Percentiles rank a stretch among this genome's conserved stretches.
phyloP scores from a whole-genome alignment of 345 rosid species.

The Pseudoturritis turrita region DNA sequence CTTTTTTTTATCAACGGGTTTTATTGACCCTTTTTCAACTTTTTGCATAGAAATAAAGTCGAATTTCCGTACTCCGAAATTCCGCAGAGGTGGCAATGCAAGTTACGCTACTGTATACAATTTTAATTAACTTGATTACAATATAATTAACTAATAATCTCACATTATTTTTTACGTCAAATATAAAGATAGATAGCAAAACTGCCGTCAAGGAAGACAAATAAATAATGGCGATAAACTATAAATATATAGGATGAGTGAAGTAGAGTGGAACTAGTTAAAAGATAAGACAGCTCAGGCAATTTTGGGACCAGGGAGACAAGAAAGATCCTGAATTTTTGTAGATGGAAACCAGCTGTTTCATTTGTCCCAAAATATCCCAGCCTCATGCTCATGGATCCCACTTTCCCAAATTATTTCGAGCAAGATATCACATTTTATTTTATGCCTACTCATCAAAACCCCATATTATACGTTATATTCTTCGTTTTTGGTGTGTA shows the following conservation, averaged over 20 bases:
- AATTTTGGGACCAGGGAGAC: conserved; percentile 5
- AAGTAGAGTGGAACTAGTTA: conserved; percentile 2
- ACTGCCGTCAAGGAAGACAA: background rate
- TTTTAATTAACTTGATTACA: background rate
- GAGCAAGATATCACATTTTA: background rate
- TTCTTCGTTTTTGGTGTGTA: too few species aligned
- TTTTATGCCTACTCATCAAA: too few species aligned
- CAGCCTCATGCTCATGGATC: conserved; percentile 16
- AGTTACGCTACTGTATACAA: too few species aligned
- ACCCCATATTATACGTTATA: too few species aligned
- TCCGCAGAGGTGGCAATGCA: too few species aligned
- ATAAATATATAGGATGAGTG: background rate
- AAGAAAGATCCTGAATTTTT: background rate
- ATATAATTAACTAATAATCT: background rate
- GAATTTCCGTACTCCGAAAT: too few species aligned
- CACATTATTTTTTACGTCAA: background rate
- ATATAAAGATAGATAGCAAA: background rate
- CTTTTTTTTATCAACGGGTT: too few species aligned
- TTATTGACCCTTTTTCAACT: too few species aligned
- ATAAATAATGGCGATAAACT: background rate
- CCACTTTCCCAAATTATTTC: conserved; percentile 8
- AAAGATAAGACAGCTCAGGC: conserved; percentile 17
- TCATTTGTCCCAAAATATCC: background rate
- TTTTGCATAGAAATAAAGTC: too few species aligned
- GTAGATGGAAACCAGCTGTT: conserved; percentile 29